These are phyloP conservation scores for Luzula sylvatica DNA, from an alignment of 176 grass and related monocot genomes.

Conservation along the genomic window DNA sequence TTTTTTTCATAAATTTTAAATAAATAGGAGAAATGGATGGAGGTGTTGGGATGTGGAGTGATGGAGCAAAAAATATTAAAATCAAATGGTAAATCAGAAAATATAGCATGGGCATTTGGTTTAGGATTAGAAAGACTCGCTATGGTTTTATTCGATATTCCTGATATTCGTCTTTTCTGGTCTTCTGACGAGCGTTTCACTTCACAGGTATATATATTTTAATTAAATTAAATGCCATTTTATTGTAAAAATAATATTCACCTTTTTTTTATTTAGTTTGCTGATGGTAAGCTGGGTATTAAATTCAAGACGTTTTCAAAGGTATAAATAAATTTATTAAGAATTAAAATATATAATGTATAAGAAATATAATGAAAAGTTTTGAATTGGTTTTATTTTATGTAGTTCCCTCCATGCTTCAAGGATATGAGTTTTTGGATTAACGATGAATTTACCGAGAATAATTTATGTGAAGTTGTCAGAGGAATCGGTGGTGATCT, in stretches of 20 bases:
- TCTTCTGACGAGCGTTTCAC: slow-evolving; percentile 78
- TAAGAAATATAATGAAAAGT: too few relatives aligned
- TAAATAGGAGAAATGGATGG: slow-evolving; percentile 83
- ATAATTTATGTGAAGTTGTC: slow-evolving; percentile 94
- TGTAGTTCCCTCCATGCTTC: slow-evolving; percentile 96
- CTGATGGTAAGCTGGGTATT: slow-evolving; percentile 76
- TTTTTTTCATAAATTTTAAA: slow-evolving; percentile 2
- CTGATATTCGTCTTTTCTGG: slow-evolving; percentile 84
- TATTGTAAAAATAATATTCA: background rate
- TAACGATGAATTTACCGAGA: slow-evolving; percentile 81
- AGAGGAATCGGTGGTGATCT: slow-evolving; percentile 98
- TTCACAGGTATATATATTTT: slow-evolving; percentile 49
- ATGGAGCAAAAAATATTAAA: slow-evolving; percentile 82
- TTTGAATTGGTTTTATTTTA: background rate
- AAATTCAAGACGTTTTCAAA: slow-evolving; percentile 97
- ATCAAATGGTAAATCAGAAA: slow-evolving; percentile 63
- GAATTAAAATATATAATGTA: background rate
- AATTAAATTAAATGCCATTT: background rate
- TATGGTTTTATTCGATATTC: slow-evolving; percentile 88
- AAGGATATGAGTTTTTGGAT: slow-evolving; percentile 99
- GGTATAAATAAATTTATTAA: slow-evolving; percentile 34
- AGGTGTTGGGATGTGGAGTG: slow-evolving; percentile 93
- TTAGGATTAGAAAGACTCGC: slow-evolving; percentile 82
- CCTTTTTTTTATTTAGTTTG: slow-evolving; percentile 46
- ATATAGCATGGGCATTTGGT: slow-evolving; percentile 92